phyloP scores from a whole-genome alignment of 352 stramenopile species.

The Discostella stelligera region DNA sequence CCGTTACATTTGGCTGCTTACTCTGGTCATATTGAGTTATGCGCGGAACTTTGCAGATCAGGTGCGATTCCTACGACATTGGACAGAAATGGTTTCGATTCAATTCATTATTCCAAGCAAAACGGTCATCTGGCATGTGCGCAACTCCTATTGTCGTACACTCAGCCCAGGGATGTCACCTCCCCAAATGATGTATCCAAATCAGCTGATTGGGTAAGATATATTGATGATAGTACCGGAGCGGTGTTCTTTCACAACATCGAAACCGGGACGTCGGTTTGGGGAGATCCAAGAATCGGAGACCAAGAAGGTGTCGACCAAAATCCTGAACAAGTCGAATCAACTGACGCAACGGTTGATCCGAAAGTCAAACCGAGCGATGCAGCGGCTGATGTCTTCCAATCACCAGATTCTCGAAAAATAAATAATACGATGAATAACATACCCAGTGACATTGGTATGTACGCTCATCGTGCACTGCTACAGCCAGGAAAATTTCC shows the following conservation, averaged over 20 bases:
- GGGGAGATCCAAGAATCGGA: conserved; percentile 22
- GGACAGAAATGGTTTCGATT: conserved; percentile 53
- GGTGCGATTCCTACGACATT: conserved; percentile 43
- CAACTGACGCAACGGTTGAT: background rate
- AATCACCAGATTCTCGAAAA: background rate
- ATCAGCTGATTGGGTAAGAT: conserved; percentile 36
- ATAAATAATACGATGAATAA: background rate
- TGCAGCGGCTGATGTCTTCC: background rate
- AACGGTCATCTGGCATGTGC: conserved; percentile 38
- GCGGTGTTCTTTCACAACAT: conserved; percentile 51
- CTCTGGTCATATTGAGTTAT: conserved; percentile 42
- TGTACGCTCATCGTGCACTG: background rate
- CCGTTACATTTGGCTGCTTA: conserved; percentile 55
- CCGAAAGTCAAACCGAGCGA: conserved; percentile 2
- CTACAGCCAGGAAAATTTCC: background rate
- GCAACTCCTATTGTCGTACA: conserved; percentile 36
- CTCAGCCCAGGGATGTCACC: conserved; percentile 5
- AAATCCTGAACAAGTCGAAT: conserved; percentile 2
- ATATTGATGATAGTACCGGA: conserved; percentile 37
- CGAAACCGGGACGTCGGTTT: conserved; percentile 39
- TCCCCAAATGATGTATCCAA: conserved; percentile 4
- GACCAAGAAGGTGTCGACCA: background rate
- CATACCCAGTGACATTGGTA: background rate
- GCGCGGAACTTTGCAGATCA: conserved; percentile 46
- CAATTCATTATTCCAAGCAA: conserved; percentile 51